phyloP scores from a whole-genome alignment of 352 stramenopile species.

The Globisporangium perplexum region DNA sequence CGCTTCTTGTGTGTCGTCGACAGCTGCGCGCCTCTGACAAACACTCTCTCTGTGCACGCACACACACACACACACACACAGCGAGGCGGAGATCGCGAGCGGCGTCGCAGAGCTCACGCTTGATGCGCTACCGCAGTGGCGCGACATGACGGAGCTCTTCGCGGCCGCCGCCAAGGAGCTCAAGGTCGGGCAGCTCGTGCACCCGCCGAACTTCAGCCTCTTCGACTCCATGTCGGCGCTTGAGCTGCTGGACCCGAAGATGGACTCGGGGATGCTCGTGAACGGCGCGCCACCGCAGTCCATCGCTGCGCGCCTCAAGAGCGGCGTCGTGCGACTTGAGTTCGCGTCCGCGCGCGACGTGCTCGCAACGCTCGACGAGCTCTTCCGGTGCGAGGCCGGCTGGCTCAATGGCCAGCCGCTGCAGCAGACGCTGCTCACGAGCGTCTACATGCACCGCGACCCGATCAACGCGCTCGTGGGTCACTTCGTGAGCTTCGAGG shows the following conservation, averaged over 20 bases:
- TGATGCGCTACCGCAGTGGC: conserved; percentile 24
- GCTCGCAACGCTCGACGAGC: conserved; percentile 66
- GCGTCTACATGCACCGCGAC: conserved; percentile 83
- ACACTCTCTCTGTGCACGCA: not conserved
- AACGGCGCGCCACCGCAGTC: conserved; percentile 49
- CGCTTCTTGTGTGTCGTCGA: not conserved
- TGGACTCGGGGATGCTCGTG: conserved; percentile 89
- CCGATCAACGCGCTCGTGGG: conserved; percentile 67
- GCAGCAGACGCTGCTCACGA: conserved; percentile 87
- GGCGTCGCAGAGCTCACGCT: conserved; percentile 16
- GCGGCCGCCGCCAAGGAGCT: conserved; percentile 58
- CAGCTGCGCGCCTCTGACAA: not conserved
- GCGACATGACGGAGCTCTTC: conserved; percentile 41
- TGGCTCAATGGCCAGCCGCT: conserved; percentile 85
- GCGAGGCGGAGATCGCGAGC: conserved; percentile 6
- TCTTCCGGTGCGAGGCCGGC: conserved; percentile 69
- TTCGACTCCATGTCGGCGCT: conserved; percentile 94
- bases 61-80: not conserved
- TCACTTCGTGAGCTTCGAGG: conserved; percentile 14
- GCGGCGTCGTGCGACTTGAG: conserved; percentile 33
- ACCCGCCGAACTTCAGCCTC: conserved; percentile 83
- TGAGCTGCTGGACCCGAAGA: conserved; percentile 92
- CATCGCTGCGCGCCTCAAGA: conserved; percentile 44
- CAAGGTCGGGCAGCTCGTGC: conserved; percentile 73
- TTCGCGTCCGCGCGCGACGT: conserved; percentile 66